These are phyloP conservation scores for Chaetomiaceae sp. DNA, from an alignment of 2,329 filamentous ascomycete genomes.

Conservation along the genomic window DNA sequence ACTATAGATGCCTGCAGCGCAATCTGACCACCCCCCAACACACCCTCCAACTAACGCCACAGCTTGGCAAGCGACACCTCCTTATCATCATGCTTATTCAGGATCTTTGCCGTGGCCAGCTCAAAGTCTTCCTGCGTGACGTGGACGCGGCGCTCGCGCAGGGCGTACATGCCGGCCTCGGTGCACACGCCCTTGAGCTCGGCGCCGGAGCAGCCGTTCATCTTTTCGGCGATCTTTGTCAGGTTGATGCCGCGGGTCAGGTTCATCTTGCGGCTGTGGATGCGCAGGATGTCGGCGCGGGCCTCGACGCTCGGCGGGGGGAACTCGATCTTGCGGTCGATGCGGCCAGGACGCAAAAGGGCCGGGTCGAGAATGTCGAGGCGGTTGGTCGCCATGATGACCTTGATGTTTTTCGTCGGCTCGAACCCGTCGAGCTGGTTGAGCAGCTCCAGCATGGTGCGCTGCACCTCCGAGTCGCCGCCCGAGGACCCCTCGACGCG, in stretches of 20 bases:
- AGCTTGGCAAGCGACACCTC: conserved; percentile 86
- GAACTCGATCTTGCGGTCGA: conserved; percentile 99
- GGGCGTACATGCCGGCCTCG: conserved; percentile 96
- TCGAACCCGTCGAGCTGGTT: conserved; percentile 99
- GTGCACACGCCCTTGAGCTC: conserved; percentile 99
- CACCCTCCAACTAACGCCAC: conserved; percentile 39
- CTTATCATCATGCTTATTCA: conserved; percentile 99
- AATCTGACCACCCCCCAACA: background rate
- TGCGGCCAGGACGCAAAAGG: conserved; percentile 88
- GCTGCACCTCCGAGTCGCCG: conserved; percentile 95
- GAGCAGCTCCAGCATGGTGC: conserved; percentile 95
- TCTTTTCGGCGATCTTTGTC: conserved; percentile 98
- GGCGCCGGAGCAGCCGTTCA: conserved; percentile 97
- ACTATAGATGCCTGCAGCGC: too few species aligned
- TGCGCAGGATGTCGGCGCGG: conserved; percentile 93
- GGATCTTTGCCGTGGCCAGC: conserved; percentile 94
- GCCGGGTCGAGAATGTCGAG: conserved; percentile 96
- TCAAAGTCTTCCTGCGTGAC: conserved; percentile 99
- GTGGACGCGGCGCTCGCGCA: conserved; percentile 91
- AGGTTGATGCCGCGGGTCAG: conserved; percentile 95
- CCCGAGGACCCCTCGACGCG: conserved; percentile 93
- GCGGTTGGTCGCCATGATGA: conserved; percentile 99
- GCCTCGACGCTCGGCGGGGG: conserved; percentile 95
- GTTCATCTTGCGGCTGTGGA: conserved; percentile 98
- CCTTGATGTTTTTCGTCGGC: conserved; percentile 99